Base-by-base conservation (phyloP, 805 yeast species). In the Lachancea nothofagi region DNA sequence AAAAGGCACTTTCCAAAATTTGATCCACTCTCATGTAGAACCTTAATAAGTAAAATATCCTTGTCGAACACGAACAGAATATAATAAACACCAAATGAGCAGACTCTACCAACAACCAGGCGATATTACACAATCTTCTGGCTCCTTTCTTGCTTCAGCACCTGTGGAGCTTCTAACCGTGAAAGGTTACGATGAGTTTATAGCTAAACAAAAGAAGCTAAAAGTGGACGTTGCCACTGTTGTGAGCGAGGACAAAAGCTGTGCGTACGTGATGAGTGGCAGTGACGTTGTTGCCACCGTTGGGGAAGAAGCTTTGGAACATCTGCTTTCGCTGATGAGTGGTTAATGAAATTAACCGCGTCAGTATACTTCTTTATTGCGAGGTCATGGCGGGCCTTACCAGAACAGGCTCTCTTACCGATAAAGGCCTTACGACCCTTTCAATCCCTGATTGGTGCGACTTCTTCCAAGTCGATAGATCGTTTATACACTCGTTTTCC, bases 141-240 rank as follows among this genome's bases (percentile, higher is more conserved):
- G 55, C 10, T 54, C 63, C 3, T 57, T 59, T 40, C 36, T 57
- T 29, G 52, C 48, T 9, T 54, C 59, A 31, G 59, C 65, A 5
- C 72, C 72, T 5, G 64, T 67, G 14, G 71, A 66, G 42, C 51
- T 67, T 27, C 64, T 69, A 8, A 60, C 69, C 9, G 51, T 61
- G 5, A 54, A 58, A 29, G 71, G 71, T 9, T 67, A 67, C 51
- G 45, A 62, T 20, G 70, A 65, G 21, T 67, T 67, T 42, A 48
- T 67, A 33, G 45, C 50, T n/a, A 63, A 58, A 38, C 57, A 66
- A 23, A 57, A 57, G 19, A 51, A 53, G 33, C 47, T 50, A 29
- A 51, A 53, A 12, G 54, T 55, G 17, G 51, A 55, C 43, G 55
- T 64, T 15, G 55, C 66, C 1, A 61, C 67, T n/a, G 57, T 64